Evolutionary conservation across 2,329 filamentous ascomycete genomes (phyloP), one percentile per base, ranked within the genome.

Genomic region (Nigrospora oryzae): DNA sequence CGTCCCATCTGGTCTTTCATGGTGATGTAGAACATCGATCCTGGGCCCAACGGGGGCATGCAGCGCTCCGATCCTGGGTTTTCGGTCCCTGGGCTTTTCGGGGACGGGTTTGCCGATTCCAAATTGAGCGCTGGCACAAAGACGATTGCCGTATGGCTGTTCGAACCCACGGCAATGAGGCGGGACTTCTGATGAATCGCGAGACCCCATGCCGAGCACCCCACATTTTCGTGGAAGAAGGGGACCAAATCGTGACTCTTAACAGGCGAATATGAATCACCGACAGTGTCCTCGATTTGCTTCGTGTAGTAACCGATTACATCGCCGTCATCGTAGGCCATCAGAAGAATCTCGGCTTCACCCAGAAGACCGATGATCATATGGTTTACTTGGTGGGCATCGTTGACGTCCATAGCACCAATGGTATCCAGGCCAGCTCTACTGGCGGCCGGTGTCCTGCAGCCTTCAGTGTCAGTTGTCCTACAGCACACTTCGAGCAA

Each of bases 91-190:
- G 23, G 23, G 23, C 23, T 28, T 10, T 10, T 10, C 23, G 23
- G 23, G 23, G 15, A 46, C 39, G 35, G 33, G n/a, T 17, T 13
- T 36, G 46, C 31, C 8, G 16, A 15, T 8, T 47, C 15, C 10
- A 50, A n/a, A n/a, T n/a, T 53, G 10, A 65, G 43, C 40, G 61
- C 61, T n/a, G 62, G 61, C 12, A 64, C 49, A 49, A 63, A 59
- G n/a, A 61, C 55, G 40, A 55, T 56, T 16, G 61, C 55, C 15
- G 56, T 49, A 14, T 60, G 59, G 2, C 74, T 77, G 59, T 98
- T 98, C 0, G 86, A 82, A 54, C 86, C 87, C 35, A 94, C 83
- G 1, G 91, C 93, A 50, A 98, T 84, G 49, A 96, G 69, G 0
- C 90, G 81, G n/a, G 87, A 88, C 50, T 82, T 69, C 49, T 79